A percentile compares a stretch with the other conserved stretches of the same genome.
Evolutionary conservation across 2,329 filamentous ascomycete genomes (phyloP).

Genomic region (Dryadomyces quercivorus): DNA sequence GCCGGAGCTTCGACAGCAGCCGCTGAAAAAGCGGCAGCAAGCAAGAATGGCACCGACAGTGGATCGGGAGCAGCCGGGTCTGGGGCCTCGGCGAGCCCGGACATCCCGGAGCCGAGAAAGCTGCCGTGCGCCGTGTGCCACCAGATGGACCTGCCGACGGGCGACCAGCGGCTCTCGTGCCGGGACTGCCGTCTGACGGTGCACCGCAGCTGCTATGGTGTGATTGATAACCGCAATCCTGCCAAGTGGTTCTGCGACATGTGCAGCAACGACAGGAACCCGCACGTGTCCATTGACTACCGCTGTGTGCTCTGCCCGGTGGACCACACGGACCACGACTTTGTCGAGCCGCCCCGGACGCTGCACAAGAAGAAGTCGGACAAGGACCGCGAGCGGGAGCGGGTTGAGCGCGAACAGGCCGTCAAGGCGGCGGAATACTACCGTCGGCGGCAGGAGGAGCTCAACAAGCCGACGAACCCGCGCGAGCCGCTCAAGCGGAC

Average conservation of each 20-base stretch:
- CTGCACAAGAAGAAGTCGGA: conserved; percentile 81
- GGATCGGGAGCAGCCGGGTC: conserved; percentile 34
- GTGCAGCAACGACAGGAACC: conserved; percentile 87
- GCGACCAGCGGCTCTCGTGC: conserved; percentile 65
- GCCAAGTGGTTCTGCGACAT: conserved; percentile 93
- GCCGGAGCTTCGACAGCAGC: conserved; percentile 27
- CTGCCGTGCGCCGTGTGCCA: conserved; percentile 81
- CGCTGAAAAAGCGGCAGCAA: conserved; percentile 27
- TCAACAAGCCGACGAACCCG: conserved; percentile 70
- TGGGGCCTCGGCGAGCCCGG: conserved; percentile 51
- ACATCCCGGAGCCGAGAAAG: conserved; percentile 64
- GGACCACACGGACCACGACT: conserved; percentile 66
- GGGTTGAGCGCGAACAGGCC: conserved; percentile 72
- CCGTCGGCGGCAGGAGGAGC: conserved; percentile 68
- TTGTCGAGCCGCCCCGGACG: conserved; percentile 70
- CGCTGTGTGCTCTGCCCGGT: conserved; percentile 88
- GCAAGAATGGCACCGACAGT: not conserved
- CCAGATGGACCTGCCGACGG: conserved; percentile 52
- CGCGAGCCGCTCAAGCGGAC: conserved; percentile 89
- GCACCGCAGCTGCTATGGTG: conserved; percentile 86
- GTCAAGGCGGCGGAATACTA: conserved; percentile 72
- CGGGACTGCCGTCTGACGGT: conserved; percentile 83
- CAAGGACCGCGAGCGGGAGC: conserved; percentile 80
- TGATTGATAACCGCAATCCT: conserved; percentile 54
- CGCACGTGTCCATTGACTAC: conserved; percentile 85